phyloP scores from a whole-genome alignment of 164 flowering plant species.

The Chimonanthus salicifolius region DNA sequence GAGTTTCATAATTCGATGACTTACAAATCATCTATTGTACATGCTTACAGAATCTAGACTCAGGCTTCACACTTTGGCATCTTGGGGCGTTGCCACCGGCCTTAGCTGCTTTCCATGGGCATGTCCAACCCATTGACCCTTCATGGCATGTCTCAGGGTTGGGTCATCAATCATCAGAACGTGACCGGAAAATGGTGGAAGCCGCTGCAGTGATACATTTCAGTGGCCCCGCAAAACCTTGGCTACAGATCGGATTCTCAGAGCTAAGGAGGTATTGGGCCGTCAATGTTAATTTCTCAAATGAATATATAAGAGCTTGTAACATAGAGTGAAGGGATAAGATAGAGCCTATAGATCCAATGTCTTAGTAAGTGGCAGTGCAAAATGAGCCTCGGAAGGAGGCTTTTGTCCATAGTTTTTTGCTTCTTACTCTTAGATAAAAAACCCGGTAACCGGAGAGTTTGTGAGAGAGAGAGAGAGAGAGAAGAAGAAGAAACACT shows the following conservation, averaged over 20 bases:
- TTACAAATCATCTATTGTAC: too few species aligned
- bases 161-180: constrained; percentile 30
- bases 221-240: constrained; percentile 72
- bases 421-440: too few species aligned
- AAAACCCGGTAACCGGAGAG: too few species aligned
- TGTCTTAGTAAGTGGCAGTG: too few species aligned
- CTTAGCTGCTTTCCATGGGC: constrained; percentile 54
- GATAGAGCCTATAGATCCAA: too few species aligned
- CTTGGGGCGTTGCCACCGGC: constrained; percentile 66
- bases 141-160: constrained; percentile 49
- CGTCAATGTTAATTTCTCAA: constrained; percentile 42
- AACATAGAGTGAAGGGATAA: not conserved
- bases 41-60: constrained; percentile 39
- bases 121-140: constrained; percentile 53
- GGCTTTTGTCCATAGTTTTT: too few species aligned
- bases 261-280: constrained; percentile 46
- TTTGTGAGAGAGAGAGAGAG: too few species aligned
- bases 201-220: constrained; percentile 59
- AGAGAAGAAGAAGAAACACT: too few species aligned
- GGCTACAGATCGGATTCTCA: constrained; percentile 54
- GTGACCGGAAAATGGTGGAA: constrained; percentile 21
- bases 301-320: constrained; percentile 43
- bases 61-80: constrained; percentile 50
- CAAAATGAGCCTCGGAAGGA: too few species aligned
- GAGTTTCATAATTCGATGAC: too few species aligned